These are phyloP conservation scores for Penicillium canariense DNA, from an alignment of 495 filamentous ascomycete genomes.

Conservation along the genomic window DNA sequence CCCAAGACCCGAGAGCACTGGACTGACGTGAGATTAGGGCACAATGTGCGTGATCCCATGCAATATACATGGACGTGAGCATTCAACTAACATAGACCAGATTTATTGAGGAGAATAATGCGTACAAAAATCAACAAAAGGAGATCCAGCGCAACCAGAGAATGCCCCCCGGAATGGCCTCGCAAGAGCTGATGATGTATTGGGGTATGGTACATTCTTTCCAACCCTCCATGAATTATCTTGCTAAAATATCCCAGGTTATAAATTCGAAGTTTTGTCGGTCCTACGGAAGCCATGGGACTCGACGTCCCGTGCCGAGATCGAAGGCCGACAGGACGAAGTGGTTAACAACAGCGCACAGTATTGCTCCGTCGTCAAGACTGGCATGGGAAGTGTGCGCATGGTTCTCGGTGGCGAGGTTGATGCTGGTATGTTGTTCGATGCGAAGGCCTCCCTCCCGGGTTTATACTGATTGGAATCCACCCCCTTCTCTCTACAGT, in stretches of 20 bases:
- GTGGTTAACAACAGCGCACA: conserved; percentile 84
- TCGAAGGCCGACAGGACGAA: conserved; percentile 69
- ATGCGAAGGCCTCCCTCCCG: too few relatives aligned
- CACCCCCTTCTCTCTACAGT: conserved; percentile 53
- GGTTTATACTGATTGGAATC: too few relatives aligned
- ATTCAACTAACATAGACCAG: conserved; percentile 42
- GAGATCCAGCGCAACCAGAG: conserved; percentile 50
- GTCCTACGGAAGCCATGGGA: conserved; percentile 72
- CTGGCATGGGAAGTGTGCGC: conserved; percentile 69
- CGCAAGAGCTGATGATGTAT: conserved; percentile 65
- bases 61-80: not conserved
- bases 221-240: not conserved
- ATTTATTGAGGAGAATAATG: conserved; percentile 90
- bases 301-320: conserved; percentile 64
- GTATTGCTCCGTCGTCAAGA: conserved; percentile 90
- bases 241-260: conserved; percentile 55
- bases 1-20: conserved; percentile 14
- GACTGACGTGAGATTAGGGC: conserved; percentile 47
- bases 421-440: conserved; percentile 66
- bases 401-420: conserved; percentile 92
- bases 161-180: conserved; percentile 52
- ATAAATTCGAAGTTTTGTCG: conserved; percentile 91
- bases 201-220: conserved; percentile 44
- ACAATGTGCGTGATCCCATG: conserved; percentile 62
- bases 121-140: conserved; percentile 58